Evolutionary conservation across 345 rosid genomes (phyloP).

Genomic region (Carallia pectinifolia): DNA sequence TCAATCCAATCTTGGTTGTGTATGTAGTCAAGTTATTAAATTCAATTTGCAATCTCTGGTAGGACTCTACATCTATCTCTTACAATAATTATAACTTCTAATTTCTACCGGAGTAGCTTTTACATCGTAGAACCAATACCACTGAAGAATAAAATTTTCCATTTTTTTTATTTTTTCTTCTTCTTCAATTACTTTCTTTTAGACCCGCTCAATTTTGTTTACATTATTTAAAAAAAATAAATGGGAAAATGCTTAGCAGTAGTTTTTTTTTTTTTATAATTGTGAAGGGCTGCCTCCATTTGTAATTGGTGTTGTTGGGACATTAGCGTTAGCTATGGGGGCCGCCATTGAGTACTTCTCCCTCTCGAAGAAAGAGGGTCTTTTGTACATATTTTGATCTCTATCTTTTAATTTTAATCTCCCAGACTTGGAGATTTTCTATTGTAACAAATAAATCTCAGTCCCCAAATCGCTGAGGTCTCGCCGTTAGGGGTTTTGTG

Average conservation of each 20-base stretch:
- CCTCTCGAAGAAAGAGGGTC: slow-evolving; percentile 53
- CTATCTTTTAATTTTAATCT: not conserved
- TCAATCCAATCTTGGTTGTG: too few relatives aligned
- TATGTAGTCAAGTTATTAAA: too few relatives aligned
- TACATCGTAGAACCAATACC: too few relatives aligned
- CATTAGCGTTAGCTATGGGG: slow-evolving; percentile 44
- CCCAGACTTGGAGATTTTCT: not conserved
- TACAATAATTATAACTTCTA: too few relatives aligned
- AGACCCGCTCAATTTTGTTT: not conserved
- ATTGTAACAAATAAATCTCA: too few relatives aligned
- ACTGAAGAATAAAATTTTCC: too few relatives aligned
- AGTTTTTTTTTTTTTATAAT: not conserved
- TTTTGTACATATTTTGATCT: not conserved
- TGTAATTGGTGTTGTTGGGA: slow-evolving; percentile 51
- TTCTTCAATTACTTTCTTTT: not conserved
- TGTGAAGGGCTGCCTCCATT: slow-evolving; percentile 45
- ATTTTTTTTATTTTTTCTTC: too few relatives aligned
- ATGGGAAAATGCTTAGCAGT: not conserved
- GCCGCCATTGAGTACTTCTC: slow-evolving; percentile 62
- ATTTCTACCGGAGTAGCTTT: too few relatives aligned
- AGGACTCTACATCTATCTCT: too few relatives aligned
- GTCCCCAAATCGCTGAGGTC: too few relatives aligned
- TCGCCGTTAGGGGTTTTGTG: too few relatives aligned
- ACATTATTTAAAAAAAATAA: not conserved
- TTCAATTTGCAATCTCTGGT: too few relatives aligned